A percentile compares a stretch with the other conserved stretches of the same genome.
These are phyloP conservation scores for Zalaria obscura DNA, from an alignment of 2,329 filamentous ascomycete genomes.

Conservation along the genomic window DNA sequence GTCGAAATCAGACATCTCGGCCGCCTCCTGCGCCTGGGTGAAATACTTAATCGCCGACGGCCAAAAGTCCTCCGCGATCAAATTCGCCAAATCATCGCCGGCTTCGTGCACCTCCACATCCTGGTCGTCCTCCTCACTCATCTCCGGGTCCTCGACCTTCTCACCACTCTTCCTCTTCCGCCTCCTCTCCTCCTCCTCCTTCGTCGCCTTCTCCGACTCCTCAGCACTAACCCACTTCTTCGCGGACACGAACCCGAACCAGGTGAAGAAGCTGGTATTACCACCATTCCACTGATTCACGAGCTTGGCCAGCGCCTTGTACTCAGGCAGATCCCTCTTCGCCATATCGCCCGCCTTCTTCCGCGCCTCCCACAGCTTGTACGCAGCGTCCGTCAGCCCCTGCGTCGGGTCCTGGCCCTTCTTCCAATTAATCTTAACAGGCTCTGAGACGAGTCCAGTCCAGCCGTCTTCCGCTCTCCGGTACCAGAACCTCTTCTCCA, in stretches of 20 bases:
- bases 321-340: constrained; percentile 37
- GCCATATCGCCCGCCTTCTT: constrained; percentile 29
- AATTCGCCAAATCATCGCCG: constrained; percentile 68
- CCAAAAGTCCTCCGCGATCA: constrained; percentile 78
- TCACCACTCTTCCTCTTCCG: constrained; percentile 26
- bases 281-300: constrained; percentile 28
- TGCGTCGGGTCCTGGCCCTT: constrained; percentile 66
- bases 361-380: constrained; percentile 53
- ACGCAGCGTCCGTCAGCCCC: constrained; percentile 62
- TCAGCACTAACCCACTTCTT: constrained; percentile 55
- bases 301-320: constrained; percentile 39
- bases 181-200: constrained; percentile 46
- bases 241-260: constrained; percentile 61
- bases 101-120: constrained; percentile 76
- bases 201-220: constrained; percentile 50
- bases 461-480: constrained; percentile 54
- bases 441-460: constrained; percentile 72
- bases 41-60: constrained; percentile 82
- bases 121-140: constrained; percentile 47
- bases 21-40: constrained; percentile 57
- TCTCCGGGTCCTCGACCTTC: constrained; percentile 28
- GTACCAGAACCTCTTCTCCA: constrained; percentile 91
- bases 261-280: constrained; percentile 68
- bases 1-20: constrained; percentile 52
- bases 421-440: constrained; percentile 73